Evolutionary conservation across 2,329 filamentous ascomycete genomes (phyloP), one percentile per base, ranked within the genome.

Genomic region (Trichoderma breve): DNA sequence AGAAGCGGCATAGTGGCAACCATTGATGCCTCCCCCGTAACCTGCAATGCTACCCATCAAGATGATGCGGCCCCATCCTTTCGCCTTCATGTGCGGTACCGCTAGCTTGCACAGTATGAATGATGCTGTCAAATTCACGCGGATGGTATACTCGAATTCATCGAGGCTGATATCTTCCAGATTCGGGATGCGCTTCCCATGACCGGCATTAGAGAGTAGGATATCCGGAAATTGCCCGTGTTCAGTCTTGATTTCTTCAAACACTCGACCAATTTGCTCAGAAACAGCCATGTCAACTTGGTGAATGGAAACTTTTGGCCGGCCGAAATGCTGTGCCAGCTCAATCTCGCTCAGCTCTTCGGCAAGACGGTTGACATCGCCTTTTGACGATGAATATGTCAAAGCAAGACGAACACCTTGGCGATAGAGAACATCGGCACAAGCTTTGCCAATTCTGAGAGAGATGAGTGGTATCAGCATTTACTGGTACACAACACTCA

Each of bases 111-210:
- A 47, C 18, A 47, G 18, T 47, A 47, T 47, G 76, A 92, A 92
- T 0, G 88, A 86, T 6, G 90, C 87, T 43, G 88, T 84, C 55
- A 91, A 81, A 77, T 92, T 92, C 71, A 91, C 84, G 71, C 84
- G 86, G 61, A 91, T 81, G 5, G 87, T 91, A 76, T 87, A 82
- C 76, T 92, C 89, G 77, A 90, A 92, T 77, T 92, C 89, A 67
- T 89, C 88, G 28, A 91, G 78, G 7, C 85, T 83, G 73, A 92
- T 91, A 72, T 91, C 89, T 76, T 85, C 82, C 62, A 89, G 84
- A 62, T 82, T 78, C 3, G 81, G 81, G 71, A 90, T 86, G n/a
- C 89, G 84, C 76, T 89, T 89, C 53, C 90, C 90, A 74, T 90
- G 86, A 0, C 90, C 90, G 1, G 91, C 91, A 76, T 93, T 93